Evolutionary conservation across 1,284 basidiomycete genomes (phyloP).

Genomic region (Ceratobasidium sp.): DNA sequence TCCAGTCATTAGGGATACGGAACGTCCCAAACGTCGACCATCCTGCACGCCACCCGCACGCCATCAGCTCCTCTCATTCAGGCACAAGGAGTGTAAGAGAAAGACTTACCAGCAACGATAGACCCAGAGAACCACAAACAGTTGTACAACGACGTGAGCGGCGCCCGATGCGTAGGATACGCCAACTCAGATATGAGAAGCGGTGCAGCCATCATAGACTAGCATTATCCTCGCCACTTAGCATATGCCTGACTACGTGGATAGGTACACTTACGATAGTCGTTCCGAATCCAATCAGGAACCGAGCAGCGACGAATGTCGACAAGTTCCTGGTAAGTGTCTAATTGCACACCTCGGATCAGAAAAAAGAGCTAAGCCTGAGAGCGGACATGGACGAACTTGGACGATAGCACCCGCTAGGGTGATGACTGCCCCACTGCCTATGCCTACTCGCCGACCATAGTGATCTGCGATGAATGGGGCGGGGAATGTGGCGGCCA

Average conservation of each 20-base stretch:
- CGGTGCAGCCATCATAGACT: conserved; percentile 33
- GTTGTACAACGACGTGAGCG: conserved; percentile 54
- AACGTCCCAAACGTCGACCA: conserved; percentile 53
- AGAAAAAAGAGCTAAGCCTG: neutral
- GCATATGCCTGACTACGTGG: neutral
- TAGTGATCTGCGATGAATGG: conserved; percentile 51
- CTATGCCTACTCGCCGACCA: conserved; percentile 51
- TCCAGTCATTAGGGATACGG: conserved; percentile 51
- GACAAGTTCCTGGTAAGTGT: conserved; percentile 20
- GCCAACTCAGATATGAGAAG: conserved; percentile 53
- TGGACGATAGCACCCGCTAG: conserved; percentile 14
- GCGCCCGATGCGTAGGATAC: conserved; percentile 55
- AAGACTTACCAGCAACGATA: conserved; percentile 49
- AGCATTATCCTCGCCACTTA: neutral
- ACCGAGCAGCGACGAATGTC: conserved; percentile 72
- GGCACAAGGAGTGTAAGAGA: neutral
- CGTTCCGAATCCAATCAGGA: conserved; percentile 82
- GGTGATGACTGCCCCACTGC: conserved; percentile 47
- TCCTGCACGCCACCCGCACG: conserved; percentile 31
- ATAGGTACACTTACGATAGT: conserved; percentile 63
- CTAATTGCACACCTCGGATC: neutral
- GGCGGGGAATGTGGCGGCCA: conserved; percentile 41
- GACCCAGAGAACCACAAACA: conserved; percentile 53
- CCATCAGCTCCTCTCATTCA: neutral
- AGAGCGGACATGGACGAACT: conserved; percentile 4